Base-by-base conservation (phyloP, 2,329 filamentous ascomycete species). In the Pseudogymnoascus sp. region DNA sequence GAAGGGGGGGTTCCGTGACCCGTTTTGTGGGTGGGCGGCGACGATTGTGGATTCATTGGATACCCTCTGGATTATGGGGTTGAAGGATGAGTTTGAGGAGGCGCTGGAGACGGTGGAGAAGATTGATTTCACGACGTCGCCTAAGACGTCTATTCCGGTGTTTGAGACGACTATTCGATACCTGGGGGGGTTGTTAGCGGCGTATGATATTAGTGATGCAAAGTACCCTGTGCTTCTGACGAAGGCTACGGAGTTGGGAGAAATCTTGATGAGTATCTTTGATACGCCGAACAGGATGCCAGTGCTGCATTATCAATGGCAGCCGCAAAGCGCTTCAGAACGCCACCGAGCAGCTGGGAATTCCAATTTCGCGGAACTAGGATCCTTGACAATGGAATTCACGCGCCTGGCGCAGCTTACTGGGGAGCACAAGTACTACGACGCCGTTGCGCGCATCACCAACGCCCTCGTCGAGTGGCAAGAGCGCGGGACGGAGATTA, bases 1-100 rank as follows among this genome's bases (percentile, higher is more conserved):
- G 14, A 83, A 83, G 33, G 87, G 86, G 62, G 77, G 76, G 5
- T 84, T 78, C 66, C 84, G 84, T 35, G 89, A 97, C 72, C 90
- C 91, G 0, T 97, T 97, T 75, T 93, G 91, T 70, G 91, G 89
- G 44, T 96, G 92, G 92, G 90, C 90, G 14, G 92, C 92, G 7
- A 95, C 92, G 0, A 73, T 96, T 65, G 89, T 96, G 4, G 92
- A 96, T 77, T 80, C 85, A 0, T 77, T 93, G 62, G 91, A 96
- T 72, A 92, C 91, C 0, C 78, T 96, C 2, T 95, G 90, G 89
- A 92, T 96, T 69, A 91, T 94, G 83, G 90, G 84, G 16, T 71
- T 96, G 75, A 84, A 84, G 69, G 80, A 88, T 0, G 90, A 95
- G 69, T 96, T 96, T 70, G 84, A 90, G 64, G 85, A 89, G 64